Evolutionary conservation across 768 basidiomycete genomes (phyloP).

Genomic region (Pisolithus sp.): DNA sequence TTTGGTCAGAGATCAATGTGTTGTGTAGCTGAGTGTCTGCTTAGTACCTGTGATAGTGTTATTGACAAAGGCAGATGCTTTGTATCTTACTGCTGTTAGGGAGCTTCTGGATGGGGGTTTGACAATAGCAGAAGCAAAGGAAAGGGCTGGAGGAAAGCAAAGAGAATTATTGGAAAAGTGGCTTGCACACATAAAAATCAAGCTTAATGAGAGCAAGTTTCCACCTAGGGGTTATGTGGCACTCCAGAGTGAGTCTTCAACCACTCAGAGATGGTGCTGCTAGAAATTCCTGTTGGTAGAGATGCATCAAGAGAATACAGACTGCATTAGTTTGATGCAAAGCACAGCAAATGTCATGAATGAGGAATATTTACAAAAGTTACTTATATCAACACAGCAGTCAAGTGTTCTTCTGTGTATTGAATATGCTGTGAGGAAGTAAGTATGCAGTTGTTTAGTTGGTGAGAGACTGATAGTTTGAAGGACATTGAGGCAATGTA

Average conservation of each 20-base stretch:
- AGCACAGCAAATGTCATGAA: neutral
- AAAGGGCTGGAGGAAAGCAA: slow-evolving; percentile 10
- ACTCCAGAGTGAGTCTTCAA: neutral
- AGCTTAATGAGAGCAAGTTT: neutral
- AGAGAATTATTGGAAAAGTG: neutral
- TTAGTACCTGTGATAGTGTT: slow-evolving; percentile 34
- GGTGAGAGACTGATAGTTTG: too few species aligned
- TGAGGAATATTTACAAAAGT: neutral
- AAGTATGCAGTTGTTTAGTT: too few species aligned
- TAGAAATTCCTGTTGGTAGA: neutral
- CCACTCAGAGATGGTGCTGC: neutral
- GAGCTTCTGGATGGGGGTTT: slow-evolving; percentile 6
- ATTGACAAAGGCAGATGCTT: slow-evolving; percentile 34
- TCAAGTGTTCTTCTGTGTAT: neutral
- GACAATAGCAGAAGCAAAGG: slow-evolving; percentile 5
- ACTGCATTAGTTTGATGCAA: neutral
- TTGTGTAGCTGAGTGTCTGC: neutral
- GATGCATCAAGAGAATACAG: neutral
- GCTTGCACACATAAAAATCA: neutral
- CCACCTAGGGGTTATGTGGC: neutral
- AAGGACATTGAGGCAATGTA: too few species aligned
- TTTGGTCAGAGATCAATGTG: too few species aligned
- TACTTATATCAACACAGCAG: neutral
- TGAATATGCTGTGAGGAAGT: neutral
- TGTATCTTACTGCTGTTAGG: slow-evolving; percentile 16